A percentile compares a stretch with the other conserved stretches of the same genome.
phyloP scores from a whole-genome alignment of 371 early-diverging fungal genomes.

The Mortierella sp. region DNA sequence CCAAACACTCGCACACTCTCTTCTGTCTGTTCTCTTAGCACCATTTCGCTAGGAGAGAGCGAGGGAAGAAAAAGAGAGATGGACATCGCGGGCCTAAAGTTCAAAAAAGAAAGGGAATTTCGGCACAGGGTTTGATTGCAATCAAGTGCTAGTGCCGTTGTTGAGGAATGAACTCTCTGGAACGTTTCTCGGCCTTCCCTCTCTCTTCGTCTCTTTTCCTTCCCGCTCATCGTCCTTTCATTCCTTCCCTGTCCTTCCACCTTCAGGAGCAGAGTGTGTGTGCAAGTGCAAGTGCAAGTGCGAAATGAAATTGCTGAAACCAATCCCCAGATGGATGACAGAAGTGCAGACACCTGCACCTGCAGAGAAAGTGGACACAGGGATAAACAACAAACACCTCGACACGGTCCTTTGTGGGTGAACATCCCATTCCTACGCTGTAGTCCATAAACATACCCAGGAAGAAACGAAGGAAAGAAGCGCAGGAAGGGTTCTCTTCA shows the following conservation, averaged over 20 bases:
- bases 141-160: slow-evolving; percentile 1
- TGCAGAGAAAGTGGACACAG: not conserved
- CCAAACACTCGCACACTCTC: not conserved
- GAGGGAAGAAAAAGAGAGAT: not conserved
- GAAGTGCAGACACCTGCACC: not conserved
- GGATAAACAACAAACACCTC: not conserved
- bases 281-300: too few species aligned
- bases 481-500: too few species aligned
- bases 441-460: not conserved
- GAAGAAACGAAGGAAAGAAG: too few species aligned
- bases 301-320: too few species aligned
- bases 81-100: not conserved
- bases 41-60: not conserved
- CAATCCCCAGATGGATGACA: not conserved
- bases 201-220: not conserved
- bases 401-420: not conserved
- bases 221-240: not conserved
- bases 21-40: not conserved
- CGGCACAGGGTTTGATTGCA: slow-evolving; percentile 28
- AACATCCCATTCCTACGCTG: not conserved
- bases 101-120: not conserved
- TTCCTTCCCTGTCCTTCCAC: not conserved
- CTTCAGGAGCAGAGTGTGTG: too few species aligned
- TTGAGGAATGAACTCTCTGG: slow-evolving; percentile 18
- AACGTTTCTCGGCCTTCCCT: slow-evolving; percentile 16